Conservation (phyloP, 2,329 filamentous ascomycete species). For the Diaporthe destruens region DNA sequence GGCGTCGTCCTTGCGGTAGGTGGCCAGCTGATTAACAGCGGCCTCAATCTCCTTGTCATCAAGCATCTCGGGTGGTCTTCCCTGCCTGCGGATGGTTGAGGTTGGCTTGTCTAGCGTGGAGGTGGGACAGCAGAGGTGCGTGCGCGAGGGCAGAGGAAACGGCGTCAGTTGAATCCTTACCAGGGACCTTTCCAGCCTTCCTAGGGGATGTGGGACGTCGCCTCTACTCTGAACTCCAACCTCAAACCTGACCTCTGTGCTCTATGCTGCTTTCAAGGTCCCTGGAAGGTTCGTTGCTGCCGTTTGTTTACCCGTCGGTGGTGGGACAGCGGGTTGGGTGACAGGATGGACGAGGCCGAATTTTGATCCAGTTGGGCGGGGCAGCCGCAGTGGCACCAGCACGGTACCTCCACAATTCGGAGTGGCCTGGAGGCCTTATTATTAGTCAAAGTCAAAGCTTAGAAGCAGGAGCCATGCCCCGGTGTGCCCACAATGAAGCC, state of each 20-base stretch:
- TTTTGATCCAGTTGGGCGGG: conserved; percentile 22
- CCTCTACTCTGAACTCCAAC: background rate
- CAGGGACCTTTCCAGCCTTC: conserved; percentile 34
- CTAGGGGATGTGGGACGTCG: background rate
- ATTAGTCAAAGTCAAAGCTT: background rate
- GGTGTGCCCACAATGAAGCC: too few species aligned
- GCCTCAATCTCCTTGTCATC: conserved; percentile 48
- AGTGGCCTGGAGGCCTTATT: background rate
- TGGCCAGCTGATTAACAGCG: conserved; percentile 48
- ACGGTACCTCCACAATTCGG: background rate
- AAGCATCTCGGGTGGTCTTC: conserved; percentile 42
- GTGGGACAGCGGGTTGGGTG: background rate
- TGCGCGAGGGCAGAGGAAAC: background rate
- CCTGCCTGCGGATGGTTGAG: background rate
- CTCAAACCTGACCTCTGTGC: conserved; percentile 7
- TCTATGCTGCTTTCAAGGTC: conserved; percentile 31
- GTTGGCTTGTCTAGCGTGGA: background rate
- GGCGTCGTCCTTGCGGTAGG: conserved; percentile 48
- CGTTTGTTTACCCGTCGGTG: background rate
- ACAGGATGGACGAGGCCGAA: background rate
- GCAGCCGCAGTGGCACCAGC: conserved; percentile 7
- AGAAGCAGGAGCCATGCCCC: background rate
- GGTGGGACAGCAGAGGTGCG: background rate
- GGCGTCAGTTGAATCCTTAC: conserved; percentile 21
- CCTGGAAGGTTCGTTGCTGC: conserved; percentile 5